Evolutionary conservation across 164 flowering plant genomes (phyloP).

Genomic region (Vitis riparia): DNA sequence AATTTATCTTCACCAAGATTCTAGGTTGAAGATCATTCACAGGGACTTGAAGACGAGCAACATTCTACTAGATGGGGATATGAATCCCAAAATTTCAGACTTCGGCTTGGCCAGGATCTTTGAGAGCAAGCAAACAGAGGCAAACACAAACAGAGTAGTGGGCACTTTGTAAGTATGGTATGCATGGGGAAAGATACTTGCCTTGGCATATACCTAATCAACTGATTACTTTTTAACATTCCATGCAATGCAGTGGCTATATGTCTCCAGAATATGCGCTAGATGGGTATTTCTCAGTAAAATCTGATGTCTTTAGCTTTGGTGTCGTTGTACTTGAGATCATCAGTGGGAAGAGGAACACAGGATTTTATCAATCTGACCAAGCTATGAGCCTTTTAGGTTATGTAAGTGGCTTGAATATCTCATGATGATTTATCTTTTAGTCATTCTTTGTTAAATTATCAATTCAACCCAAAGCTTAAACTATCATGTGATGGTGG

Average conservation of each 20-base stretch:
- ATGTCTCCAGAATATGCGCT: conserved; percentile 40
- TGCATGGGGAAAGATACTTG: no score
- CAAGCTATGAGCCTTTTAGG: conserved; percentile 29
- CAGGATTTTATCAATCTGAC: conserved; percentile 29
- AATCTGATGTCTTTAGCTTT: conserved; percentile 36
- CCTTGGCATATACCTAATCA: no score
- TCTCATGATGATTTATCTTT: no score
- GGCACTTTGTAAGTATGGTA: conserved; percentile 36
- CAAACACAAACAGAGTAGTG: conserved; percentile 29
- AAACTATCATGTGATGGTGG: no score
- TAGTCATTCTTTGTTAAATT: no score
- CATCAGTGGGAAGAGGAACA: conserved; percentile 32
- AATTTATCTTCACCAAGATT: conserved; percentile 37
- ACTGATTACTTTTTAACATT: neutral
- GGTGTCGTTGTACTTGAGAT: conserved; percentile 34
- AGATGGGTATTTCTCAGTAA: conserved; percentile 31
- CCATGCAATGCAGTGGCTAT: conserved; percentile 25
- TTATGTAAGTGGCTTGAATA: conserved; percentile 19
- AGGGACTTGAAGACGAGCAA: conserved; percentile 34
- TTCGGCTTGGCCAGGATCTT: conserved; percentile 39
- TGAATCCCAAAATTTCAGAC: conserved; percentile 41
- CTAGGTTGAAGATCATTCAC: conserved; percentile 35
- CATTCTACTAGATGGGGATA: conserved; percentile 30
- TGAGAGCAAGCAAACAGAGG: conserved; percentile 33
- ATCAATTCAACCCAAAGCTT: no score